Percentiles rank a stretch among this genome's conserved stretches.
These are phyloP conservation scores for Piloderma croceum DNA, from an alignment of 768 basidiomycete genomes.

Conservation along the genomic window DNA sequence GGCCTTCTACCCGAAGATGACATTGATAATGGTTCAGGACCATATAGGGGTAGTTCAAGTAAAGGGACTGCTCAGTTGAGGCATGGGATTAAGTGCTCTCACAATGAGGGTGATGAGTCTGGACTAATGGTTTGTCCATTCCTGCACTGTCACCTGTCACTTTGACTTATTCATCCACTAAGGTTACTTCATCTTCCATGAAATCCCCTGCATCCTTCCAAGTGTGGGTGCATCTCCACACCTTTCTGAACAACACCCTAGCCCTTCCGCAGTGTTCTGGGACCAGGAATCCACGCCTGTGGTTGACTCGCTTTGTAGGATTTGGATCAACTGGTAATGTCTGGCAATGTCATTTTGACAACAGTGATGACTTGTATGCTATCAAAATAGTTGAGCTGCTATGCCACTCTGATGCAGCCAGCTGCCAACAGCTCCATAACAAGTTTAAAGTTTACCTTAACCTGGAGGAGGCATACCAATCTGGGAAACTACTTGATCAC, in stretches of 20 bases:
- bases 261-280: constrained; percentile 11
- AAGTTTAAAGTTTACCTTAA: constrained; percentile 16
- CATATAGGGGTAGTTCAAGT: constrained; percentile 9
- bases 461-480: constrained; percentile 14
- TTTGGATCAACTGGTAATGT: constrained; percentile 18
- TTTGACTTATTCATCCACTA: constrained; percentile 6
- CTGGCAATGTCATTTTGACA: constrained; percentile 18
- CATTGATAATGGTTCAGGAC: constrained; percentile 13
- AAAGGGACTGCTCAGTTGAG: constrained; percentile 3
- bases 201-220: constrained; percentile 13
- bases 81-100: constrained; percentile 8
- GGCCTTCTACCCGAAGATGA: too few species aligned
- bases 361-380: constrained; percentile 9
- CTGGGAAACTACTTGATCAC: constrained; percentile 11
- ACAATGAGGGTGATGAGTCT: constrained; percentile 2
- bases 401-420: constrained; percentile 13
- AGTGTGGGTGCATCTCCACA: constrained; percentile 11
- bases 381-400: constrained; percentile 14
- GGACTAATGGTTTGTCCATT: constrained; percentile 11
- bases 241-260: constrained; percentile 13
- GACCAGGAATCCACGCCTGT: constrained; percentile 12
- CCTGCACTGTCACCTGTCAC: constrained; percentile 4
- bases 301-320: constrained; percentile 16
- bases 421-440: constrained; percentile 14
- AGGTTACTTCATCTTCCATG: constrained; percentile 13